Percentiles rank a stretch among this genome's conserved stretches.
Conservation (phyloP, 2,329 filamentous ascomycete species). For the Colletotrichum cereale region DNA sequence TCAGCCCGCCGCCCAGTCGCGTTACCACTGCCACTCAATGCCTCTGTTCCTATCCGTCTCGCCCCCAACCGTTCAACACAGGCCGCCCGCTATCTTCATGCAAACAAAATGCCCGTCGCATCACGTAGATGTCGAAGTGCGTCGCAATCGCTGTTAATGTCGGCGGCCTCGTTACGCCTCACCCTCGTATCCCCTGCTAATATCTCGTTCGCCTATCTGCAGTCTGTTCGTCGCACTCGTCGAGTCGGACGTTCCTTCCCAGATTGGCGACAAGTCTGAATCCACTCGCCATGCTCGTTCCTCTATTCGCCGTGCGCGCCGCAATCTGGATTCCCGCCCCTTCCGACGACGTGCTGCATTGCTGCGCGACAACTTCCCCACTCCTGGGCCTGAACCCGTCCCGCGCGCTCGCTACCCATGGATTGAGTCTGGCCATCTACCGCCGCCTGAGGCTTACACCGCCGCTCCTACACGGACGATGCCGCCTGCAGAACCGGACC, state of each 20-base stretch:
- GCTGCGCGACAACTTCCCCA: conserved; percentile 38
- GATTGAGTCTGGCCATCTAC: conserved; percentile 40
- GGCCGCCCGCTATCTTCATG: not conserved
- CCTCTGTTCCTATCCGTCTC: conserved; percentile 10
- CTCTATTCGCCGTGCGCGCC: conserved; percentile 55
- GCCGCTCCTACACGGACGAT: conserved; percentile 26
- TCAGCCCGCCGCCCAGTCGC: conserved; percentile 35
- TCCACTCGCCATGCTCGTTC: conserved; percentile 50
- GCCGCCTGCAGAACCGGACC: conserved; percentile 16
- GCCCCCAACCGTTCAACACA: conserved; percentile 11
- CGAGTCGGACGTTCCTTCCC: conserved; percentile 57
- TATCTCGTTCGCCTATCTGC: conserved; percentile 12
- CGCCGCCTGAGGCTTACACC: conserved; percentile 39
- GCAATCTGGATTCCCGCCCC: conserved; percentile 50
- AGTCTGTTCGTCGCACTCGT: conserved; percentile 62
- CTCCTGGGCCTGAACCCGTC: conserved; percentile 30
- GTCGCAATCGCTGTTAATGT: conserved; percentile 36
- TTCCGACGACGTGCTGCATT: conserved; percentile 46
- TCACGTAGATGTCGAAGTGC: conserved; percentile 16
- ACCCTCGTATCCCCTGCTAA: conserved; percentile 30
- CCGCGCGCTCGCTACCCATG: conserved; percentile 38
- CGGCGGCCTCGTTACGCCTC: conserved; percentile 15
- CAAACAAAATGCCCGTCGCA: not conserved
- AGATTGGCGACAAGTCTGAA: conserved; percentile 47
- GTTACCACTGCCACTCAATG: conserved; percentile 21